These are phyloP conservation scores for Sanguinoderma infundibulare DNA, from an alignment of 1,284 basidiomycete genomes.

Conservation along the genomic window DNA sequence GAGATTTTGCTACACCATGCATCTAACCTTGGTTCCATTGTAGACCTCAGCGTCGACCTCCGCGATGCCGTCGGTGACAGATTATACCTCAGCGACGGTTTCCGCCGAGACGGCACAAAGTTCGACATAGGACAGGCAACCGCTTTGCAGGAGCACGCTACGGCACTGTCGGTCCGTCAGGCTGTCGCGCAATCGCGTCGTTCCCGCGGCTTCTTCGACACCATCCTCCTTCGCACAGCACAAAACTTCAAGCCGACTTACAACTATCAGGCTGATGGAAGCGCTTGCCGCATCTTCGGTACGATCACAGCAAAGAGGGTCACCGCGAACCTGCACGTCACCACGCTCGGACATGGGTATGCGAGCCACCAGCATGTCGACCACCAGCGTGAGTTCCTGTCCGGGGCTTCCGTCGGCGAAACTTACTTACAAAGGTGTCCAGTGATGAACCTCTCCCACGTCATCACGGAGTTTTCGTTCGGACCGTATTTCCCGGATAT, in stretches of 20 bases:
- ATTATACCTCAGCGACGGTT: conserved; percentile 82
- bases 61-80: conserved; percentile 93
- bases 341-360: conserved; percentile 95
- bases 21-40: background rate
- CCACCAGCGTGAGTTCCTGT: conserved; percentile 65
- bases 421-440: background rate
- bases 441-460: conserved; percentile 98
- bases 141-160: conserved; percentile 70
- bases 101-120: conserved; percentile 85
- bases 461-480: conserved; percentile 96
- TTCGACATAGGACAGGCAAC: conserved; percentile 89
- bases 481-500: conserved; percentile 97
- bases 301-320: conserved; percentile 89
- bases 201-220: conserved; percentile 70
- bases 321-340: conserved; percentile 89
- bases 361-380: conserved; percentile 86
- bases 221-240: conserved; percentile 49
- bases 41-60: conserved; percentile 87
- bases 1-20: no score
- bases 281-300: conserved; percentile 87
- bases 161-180: conserved; percentile 68
- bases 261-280: conserved; percentile 66
- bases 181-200: conserved; percentile 71
- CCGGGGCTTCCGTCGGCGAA: background rate
- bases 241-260: conserved; percentile 71